Conservation (phyloP, 139 green algal species). For the Yamagishiella unicocca region DNA sequence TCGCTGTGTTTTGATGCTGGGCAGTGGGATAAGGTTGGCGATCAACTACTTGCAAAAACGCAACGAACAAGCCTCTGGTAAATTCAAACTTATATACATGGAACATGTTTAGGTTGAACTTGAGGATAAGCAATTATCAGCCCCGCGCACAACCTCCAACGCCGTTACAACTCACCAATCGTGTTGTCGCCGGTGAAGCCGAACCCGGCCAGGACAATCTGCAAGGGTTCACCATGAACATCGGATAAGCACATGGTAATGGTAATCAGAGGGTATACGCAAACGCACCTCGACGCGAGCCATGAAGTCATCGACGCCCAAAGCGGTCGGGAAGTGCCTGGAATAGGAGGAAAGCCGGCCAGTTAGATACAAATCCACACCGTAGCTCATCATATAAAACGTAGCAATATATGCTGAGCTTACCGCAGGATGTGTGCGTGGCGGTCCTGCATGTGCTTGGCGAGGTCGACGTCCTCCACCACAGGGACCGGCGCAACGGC, state of each 20-base stretch:
- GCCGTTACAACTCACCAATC: conserved; percentile 70
- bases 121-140: no score
- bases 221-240: neutral
- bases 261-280: neutral
- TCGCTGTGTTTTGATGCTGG: no score
- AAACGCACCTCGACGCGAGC: conserved; percentile 71
- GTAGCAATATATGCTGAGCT: neutral
- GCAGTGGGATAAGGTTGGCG: no score
- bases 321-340: conserved; percentile 74
- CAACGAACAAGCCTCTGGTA: no score
- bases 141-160: conserved; percentile 1
- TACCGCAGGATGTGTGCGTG: conserved; percentile 37
- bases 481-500: neutral
- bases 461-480: conserved; percentile 17
- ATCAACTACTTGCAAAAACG: no score
- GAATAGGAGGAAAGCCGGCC: no score
- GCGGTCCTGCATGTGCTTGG: conserved; percentile 41
- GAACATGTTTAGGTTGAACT: no score
- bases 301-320: conserved; percentile 89
- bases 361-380: no score
- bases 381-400: no score
- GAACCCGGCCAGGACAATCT: conserved; percentile 74
- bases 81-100: no score
- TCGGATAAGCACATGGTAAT: neutral
- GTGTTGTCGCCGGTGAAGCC: conserved; percentile 87